Conservation (phyloP, 371 early-diverging fungal species). For the Mortierella polycephala region DNA sequence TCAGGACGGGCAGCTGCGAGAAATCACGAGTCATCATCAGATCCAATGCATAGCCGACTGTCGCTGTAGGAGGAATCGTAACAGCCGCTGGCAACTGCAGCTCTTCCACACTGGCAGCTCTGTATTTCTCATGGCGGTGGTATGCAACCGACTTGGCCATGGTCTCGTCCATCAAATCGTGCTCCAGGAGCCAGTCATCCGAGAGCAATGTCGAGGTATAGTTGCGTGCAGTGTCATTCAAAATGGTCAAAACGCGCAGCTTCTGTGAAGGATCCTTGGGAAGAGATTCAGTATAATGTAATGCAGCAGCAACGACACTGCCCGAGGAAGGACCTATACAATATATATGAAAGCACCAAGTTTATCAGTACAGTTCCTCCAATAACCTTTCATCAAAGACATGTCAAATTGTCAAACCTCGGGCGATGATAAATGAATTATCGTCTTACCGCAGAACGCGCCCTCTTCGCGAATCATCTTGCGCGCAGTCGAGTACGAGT, state of each 20-base stretch:
- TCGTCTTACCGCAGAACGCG: constrained; percentile 66
- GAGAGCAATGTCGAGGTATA: constrained; percentile 76
- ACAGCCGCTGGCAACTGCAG: constrained; percentile 87
- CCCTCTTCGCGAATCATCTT: constrained; percentile 76
- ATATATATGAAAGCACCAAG: background rate
- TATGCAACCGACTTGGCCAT: constrained; percentile 70
- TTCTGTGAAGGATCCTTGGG: constrained; percentile 29
- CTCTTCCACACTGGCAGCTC: constrained; percentile 87
- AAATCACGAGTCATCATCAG: constrained; percentile 86
- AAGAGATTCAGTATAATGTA: constrained; percentile 55
- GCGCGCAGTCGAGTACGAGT: constrained; percentile 79
- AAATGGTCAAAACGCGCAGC: constrained; percentile 61
- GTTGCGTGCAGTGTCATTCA: constrained; percentile 78
- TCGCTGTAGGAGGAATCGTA: constrained; percentile 67
- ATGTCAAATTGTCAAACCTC: background rate
- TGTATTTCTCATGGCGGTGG: constrained; percentile 72
- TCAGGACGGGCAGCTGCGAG: constrained; percentile 88
- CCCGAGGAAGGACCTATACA: constrained; percentile 74
- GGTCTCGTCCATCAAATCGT: constrained; percentile 75
- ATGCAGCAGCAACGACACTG: constrained; percentile 76
- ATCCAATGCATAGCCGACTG: constrained; percentile 74
- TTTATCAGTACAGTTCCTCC: background rate
- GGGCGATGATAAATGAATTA: background rate
- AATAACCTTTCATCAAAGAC: background rate
- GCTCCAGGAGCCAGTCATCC: constrained; percentile 81